Base-by-base conservation (phyloP, 768 basidiomycete genomes). In the Basidioascus undulatus region DNA sequence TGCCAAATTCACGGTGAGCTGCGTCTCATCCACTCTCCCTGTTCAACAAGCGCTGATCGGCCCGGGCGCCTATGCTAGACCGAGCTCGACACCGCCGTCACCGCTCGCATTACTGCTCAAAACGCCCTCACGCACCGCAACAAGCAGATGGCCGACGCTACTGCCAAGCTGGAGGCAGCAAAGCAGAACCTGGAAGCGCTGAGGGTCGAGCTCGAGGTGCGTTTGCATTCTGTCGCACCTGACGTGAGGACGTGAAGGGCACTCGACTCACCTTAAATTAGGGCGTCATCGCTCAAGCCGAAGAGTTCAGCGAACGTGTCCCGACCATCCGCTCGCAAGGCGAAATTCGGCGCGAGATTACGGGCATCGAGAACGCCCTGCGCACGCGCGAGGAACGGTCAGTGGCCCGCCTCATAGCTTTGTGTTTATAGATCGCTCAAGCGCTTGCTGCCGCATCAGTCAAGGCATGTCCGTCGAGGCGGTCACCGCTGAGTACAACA, bases 401-500 rank as follows among this genome's bases (percentile, higher is more conserved):
- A 10, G 63, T 53, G 19, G 13, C n/a, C 32, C 30, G 23, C 32
- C 18, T n/a, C 16, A 6, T 37, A 20, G 23, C 3, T 26, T 19
- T n/a, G n/a, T n/a, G n/a, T n/a, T n/a, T n/a, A n/a, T n/a, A n/a
- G n/a, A n/a, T n/a, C n/a, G n/a, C n/a, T n/a, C n/a, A n/a, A n/a
- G n/a, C n/a, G n/a, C n/a, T n/a, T n/a, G n/a, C n/a, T n/a, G n/a
- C n/a, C n/a, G n/a, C n/a, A n/a, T n/a, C n/a, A n/a, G 76, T 31
- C 72, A 81, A 39, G 81, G 82, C 7, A 72, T 73, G 1, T 67
- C 71, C 2, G 68, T 82, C 5, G 80, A 81, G 39, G 72, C 82
- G 37, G 70, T 89, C 65, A 68, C 73, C 0, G 61, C 64, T 11
- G 71, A 79, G 50, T 63, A 84, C 18, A 72, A 73, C 53, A 70